Evolutionary conservation across 1,284 basidiomycete genomes (phyloP).

Genomic region (Agaricales sp.): DNA sequence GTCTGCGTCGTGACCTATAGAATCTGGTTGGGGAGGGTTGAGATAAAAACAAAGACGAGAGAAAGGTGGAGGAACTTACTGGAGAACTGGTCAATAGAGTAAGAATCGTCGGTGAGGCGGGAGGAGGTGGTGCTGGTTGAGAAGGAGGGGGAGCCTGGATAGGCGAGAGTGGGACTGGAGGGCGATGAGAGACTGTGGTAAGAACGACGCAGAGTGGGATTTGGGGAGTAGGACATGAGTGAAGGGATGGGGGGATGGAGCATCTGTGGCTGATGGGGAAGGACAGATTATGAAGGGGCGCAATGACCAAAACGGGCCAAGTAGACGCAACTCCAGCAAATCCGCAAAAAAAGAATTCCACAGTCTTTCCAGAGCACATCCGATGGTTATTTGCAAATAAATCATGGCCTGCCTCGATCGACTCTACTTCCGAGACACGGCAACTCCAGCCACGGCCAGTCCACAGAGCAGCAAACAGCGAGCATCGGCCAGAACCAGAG

Average conservation of each 20-base stretch:
- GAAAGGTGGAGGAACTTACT: background rate
- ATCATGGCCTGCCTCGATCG: too few relatives aligned
- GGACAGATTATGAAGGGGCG: background rate
- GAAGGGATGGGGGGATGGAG: background rate
- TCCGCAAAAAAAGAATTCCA: too few relatives aligned
- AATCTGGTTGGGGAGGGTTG: too few relatives aligned
- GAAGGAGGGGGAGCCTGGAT: background rate
- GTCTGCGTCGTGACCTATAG: background rate
- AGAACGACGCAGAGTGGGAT: background rate
- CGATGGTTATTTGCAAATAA: too few relatives aligned
- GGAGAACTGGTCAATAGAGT: background rate
- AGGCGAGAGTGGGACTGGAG: background rate
- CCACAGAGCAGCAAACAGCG: too few relatives aligned
- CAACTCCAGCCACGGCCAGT: too few relatives aligned
- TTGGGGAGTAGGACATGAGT: background rate
- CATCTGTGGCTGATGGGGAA: background rate
- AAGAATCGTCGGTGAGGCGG: background rate
- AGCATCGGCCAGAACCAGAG: too few relatives aligned
- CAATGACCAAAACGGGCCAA: background rate
- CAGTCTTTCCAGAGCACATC: too few relatives aligned
- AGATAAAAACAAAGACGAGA: too few relatives aligned
- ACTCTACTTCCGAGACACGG: background rate
- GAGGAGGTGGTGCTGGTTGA: too few relatives aligned
- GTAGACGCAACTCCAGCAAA: too few relatives aligned
- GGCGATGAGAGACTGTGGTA: background rate